A percentile compares a stretch with the other conserved stretches of the same genome.
These are phyloP conservation scores for Pyronema domesticum DNA, from an alignment of 495 filamentous ascomycete genomes.

Conservation along the genomic window DNA sequence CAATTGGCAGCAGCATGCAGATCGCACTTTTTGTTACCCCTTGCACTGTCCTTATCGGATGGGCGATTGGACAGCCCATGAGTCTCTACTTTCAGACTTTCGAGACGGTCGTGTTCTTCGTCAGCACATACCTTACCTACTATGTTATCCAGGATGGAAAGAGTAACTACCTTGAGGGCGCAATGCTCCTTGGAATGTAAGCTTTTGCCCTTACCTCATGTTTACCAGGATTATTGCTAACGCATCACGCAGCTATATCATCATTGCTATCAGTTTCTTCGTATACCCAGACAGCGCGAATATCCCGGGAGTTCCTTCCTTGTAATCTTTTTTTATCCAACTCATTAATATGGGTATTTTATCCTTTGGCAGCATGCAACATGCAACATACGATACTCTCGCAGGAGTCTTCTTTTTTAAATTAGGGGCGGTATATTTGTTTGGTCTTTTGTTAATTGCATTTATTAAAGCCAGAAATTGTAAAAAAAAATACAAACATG, in stretches of 20 bases:
- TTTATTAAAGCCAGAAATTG: not conserved
- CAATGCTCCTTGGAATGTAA: conserved; percentile 66
- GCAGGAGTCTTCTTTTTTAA: not conserved
- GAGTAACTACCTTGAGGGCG: conserved; percentile 87
- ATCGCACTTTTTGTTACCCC: conserved; percentile 89
- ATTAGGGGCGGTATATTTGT: not conserved
- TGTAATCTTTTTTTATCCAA: not conserved
- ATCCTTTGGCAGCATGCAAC: not conserved
- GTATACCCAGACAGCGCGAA: conserved; percentile 50
- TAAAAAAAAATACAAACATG: not conserved
- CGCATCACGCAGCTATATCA: conserved; percentile 44
- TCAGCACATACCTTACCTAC: conserved; percentile 77
- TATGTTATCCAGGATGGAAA: conserved; percentile 88
- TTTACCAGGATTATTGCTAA: conserved; percentile 1
- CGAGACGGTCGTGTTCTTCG: conserved; percentile 84
- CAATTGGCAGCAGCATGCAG: conserved; percentile 83
- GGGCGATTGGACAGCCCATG: conserved; percentile 73
- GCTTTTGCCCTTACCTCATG: conserved; percentile 16
- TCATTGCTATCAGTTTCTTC: conserved; percentile 78
- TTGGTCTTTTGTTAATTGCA: not conserved
- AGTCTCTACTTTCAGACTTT: conserved; percentile 82
- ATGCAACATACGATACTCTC: not conserved
- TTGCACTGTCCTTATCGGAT: conserved; percentile 76
- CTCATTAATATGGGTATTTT: not conserved
- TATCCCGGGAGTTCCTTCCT: conserved; percentile 8